Evolutionary conservation across 1,284 basidiomycete genomes (phyloP).

Genomic region (Sporisorium iseilematis-ciliati): DNA sequence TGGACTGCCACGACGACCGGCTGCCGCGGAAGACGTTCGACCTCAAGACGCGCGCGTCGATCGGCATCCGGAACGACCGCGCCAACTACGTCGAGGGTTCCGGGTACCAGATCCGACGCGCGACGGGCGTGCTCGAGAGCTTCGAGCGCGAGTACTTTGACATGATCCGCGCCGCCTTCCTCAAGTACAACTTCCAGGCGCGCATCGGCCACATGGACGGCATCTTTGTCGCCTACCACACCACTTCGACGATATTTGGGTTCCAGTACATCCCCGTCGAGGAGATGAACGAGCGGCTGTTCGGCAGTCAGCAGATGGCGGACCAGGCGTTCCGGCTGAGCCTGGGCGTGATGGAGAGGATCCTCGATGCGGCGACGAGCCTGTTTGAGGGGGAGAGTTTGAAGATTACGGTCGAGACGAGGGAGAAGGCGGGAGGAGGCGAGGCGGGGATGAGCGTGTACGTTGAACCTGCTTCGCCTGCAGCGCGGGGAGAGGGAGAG

Average conservation of each 20-base stretch:
- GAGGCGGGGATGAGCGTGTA: conserved; percentile 50
- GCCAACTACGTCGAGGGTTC: conserved; percentile 78
- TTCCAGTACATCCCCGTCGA: conserved; percentile 91
- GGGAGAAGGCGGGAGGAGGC: conserved; percentile 21
- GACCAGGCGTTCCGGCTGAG: conserved; percentile 83
- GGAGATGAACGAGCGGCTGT: conserved; percentile 88
- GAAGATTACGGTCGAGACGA: conserved; percentile 59
- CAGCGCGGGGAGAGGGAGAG: not conserved
- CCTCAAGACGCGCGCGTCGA: conserved; percentile 90
- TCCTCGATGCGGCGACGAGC: conserved; percentile 76
- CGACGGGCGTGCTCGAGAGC: conserved; percentile 63
- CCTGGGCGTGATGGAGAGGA: conserved; percentile 79
- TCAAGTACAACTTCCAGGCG: conserved; percentile 96
- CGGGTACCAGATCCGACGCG: conserved; percentile 67
- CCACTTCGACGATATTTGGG: conserved; percentile 87
- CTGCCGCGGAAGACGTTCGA: conserved; percentile 93
- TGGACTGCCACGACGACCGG: conserved; percentile 85
- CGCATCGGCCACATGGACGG: conserved; percentile 98
- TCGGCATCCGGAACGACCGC: conserved; percentile 86
- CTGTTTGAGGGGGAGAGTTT: conserved; percentile 75
- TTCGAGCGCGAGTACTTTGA: conserved; percentile 74
- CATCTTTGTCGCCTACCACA: conserved; percentile 94
- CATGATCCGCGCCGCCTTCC: conserved; percentile 89
- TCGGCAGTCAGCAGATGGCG: conserved; percentile 77
- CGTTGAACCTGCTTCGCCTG: conserved; percentile 47